Evolutionary conservation across 2,329 filamentous ascomycete genomes (phyloP).

Genomic region (Fusarium sarcochroum): DNA sequence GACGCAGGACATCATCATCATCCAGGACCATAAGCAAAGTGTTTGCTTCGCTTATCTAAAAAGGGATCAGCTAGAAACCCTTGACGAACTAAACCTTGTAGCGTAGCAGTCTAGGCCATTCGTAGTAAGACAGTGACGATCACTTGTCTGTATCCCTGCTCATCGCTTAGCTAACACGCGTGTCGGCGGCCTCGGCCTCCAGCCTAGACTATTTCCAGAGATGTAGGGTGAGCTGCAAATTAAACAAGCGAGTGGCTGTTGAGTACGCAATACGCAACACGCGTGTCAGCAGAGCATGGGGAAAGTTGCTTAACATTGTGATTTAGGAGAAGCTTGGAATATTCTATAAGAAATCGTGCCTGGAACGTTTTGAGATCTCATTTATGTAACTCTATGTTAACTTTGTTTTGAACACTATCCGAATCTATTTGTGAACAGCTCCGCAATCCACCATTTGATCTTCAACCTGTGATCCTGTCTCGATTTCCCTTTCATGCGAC

Average conservation of each 20-base stretch:
- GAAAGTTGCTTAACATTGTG: accelerated
- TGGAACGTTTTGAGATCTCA: not conserved
- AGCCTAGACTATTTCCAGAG: not conserved
- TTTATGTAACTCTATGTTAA: not conserved
- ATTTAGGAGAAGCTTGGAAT: accelerated
- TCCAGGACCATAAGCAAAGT: not conserved
- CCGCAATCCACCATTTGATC: accelerated
- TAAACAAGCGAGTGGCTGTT: not conserved
- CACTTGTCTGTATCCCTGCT: accelerated
- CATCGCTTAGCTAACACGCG: conserved; percentile 35
- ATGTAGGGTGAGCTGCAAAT: not conserved
- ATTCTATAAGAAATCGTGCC: not conserved
- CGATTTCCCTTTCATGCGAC: too few relatives aligned
- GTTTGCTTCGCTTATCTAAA: not conserved
- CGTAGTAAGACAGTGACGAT: accelerated
- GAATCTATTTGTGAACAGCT: too few relatives aligned
- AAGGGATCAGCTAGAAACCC: not conserved
- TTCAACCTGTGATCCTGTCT: accelerated
- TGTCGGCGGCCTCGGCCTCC: not conserved
- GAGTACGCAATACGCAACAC: conserved; percentile 15
- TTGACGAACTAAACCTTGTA: not conserved
- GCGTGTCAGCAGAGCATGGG: conserved; percentile 27
- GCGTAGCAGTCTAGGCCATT: accelerated
- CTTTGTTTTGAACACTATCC: not conserved
- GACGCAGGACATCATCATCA: conserved; percentile 1